phyloP scores from a whole-genome alignment of 768 basidiomycete species.

The Boletus pseudopeckii region DNA sequence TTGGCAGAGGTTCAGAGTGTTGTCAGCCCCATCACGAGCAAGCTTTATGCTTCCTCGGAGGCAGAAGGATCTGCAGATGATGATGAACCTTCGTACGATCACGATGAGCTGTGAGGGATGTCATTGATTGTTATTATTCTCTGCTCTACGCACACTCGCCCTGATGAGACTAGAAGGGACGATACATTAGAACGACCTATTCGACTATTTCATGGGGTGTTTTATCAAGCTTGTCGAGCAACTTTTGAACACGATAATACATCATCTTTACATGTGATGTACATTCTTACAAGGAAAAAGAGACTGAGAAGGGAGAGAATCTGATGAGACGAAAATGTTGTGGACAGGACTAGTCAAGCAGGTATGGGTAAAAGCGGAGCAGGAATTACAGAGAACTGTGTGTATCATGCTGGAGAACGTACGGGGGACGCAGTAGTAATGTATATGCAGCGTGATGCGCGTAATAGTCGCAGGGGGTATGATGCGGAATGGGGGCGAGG shows the following conservation, averaged over 20 bases:
- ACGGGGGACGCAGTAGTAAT: conserved; percentile 2
- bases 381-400: conserved; percentile 10
- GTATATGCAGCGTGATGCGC: conserved; percentile 6
- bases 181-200: conserved; percentile 17
- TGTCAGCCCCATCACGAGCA: conserved; percentile 82
- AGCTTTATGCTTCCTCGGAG: conserved; percentile 58
- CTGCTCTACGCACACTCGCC: not conserved
- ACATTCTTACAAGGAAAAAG: not conserved
- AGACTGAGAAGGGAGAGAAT: not conserved
- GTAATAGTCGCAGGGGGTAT: conserved; percentile 12
- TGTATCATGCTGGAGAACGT: conserved; percentile 8
- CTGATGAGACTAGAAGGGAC: not conserved
- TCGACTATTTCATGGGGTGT: not conserved
- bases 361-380: not conserved
- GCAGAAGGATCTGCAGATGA: conserved; percentile 30
- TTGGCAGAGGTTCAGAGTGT: conserved; percentile 68
- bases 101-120: conserved; percentile 49
- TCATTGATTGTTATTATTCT: conserved; percentile 9
- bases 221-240: too few relatives aligned
- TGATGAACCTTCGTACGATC: conserved; percentile 42
- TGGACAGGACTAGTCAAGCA: conserved; percentile 1
- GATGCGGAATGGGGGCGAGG: not conserved
- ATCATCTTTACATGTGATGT: conserved; percentile 6
- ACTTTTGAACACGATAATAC: not conserved
- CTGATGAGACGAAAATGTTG: not conserved